Evolutionary conservation across 1,284 basidiomycete genomes (phyloP).

Genomic region (Microbotryomycetes sp.): DNA sequence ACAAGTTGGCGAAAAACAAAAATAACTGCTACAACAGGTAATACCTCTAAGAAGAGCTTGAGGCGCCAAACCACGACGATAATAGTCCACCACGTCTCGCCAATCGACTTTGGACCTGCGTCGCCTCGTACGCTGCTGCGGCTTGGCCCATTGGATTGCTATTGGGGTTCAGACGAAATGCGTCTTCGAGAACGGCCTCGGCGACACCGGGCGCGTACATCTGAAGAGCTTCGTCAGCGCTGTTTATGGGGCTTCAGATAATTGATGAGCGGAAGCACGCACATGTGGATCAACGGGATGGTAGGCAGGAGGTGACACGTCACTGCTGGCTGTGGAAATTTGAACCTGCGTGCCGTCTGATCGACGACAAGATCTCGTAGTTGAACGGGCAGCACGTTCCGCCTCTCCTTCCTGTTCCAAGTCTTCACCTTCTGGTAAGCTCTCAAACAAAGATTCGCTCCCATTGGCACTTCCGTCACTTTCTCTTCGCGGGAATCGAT

Average conservation of each 20-base stretch:
- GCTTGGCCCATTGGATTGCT: neutral
- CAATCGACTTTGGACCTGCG: neutral
- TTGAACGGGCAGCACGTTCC: neutral
- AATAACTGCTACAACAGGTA: neutral
- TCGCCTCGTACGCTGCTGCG: neutral
- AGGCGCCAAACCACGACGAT: neutral
- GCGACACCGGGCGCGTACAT: constrained; percentile 34
- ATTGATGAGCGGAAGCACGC: neutral
- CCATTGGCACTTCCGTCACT: constrained; percentile 7
- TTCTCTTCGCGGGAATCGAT: constrained; percentile 28
- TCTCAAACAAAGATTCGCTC: too few species aligned
- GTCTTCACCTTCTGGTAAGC: constrained; percentile 16
- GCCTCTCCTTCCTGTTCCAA: constrained; percentile 1
- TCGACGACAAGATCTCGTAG: neutral
- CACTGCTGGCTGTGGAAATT: constrained; percentile 1
- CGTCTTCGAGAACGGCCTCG: constrained; percentile 32
- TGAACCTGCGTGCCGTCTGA: neutral
- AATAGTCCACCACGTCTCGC: neutral
- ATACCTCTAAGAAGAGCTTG: neutral
- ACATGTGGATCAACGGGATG: constrained; percentile 33
- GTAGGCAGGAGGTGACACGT: constrained; percentile 32
- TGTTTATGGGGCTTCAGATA: neutral
- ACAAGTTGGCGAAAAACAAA: too few species aligned
- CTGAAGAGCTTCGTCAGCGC: too few species aligned
- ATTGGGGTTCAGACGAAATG: constrained; percentile 5